Percentiles rank a stretch among this genome's conserved stretches.
These are phyloP conservation scores for Aegilops speltoides DNA, from an alignment of 176 grass and related monocot species.

Conservation along the genomic window DNA sequence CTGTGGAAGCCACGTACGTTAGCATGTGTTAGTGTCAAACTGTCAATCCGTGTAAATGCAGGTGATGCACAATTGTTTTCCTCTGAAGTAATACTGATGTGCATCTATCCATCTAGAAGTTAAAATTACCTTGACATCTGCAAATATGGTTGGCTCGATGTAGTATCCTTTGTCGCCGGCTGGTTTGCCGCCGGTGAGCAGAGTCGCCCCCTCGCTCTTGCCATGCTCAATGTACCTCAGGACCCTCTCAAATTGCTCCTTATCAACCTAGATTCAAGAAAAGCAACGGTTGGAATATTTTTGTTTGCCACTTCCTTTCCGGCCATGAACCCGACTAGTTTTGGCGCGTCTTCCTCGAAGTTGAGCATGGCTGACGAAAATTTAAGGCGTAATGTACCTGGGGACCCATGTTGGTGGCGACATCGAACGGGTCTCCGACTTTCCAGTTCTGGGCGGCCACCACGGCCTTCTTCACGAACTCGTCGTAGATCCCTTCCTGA, in stretches of 20 bases:
- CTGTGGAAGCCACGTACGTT: conserved; percentile 28
- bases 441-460: conserved; percentile 64
- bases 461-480: conserved; percentile 74
- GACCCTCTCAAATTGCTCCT: conserved; percentile 79
- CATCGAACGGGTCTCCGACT: conserved; percentile 84
- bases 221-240: conserved; percentile 82
- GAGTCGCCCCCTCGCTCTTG: conserved; percentile 77
- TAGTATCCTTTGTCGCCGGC: conserved; percentile 77
- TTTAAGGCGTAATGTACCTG: conserved; percentile 42
- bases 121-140: conserved; percentile 64
- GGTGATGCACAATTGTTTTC: neutral
- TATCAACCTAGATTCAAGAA: conserved; percentile 51
- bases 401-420: conserved; percentile 70
- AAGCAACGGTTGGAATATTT: neutral
- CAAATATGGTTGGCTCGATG: conserved; percentile 88
- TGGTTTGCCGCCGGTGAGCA: conserved; percentile 64
- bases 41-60: neutral
- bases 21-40: neutral
- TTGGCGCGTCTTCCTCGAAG: no score
- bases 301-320: neutral
- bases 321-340: neutral
- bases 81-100: neutral
- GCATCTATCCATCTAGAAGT: no score
- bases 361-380: no score
- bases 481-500: conserved; percentile 89